A percentile compares a stretch with the other conserved stretches of the same genome.
Conservation (phyloP, 1,284 basidiomycete species). For the Ceratobasidium sp. region DNA sequence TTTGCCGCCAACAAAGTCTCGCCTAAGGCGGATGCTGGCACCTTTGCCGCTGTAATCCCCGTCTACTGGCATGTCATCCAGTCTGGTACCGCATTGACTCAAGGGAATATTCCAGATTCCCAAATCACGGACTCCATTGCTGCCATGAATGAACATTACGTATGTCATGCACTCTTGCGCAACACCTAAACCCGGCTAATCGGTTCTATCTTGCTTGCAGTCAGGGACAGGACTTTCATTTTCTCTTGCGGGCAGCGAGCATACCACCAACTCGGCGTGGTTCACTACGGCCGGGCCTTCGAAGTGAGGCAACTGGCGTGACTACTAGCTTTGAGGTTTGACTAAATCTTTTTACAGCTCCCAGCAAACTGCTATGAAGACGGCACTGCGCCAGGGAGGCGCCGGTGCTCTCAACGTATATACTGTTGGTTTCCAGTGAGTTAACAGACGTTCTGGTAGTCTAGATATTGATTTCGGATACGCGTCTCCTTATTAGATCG, state of each 20-base stretch:
- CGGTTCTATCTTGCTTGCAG: neutral
- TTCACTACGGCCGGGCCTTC: slow-evolving; percentile 10
- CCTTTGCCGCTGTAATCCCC: slow-evolving; percentile 50
- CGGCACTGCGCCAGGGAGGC: slow-evolving; percentile 61
- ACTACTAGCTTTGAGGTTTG: neutral
- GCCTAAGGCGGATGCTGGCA: slow-evolving; percentile 11
- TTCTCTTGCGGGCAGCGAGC: slow-evolving; percentile 61
- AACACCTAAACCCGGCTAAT: neutral
- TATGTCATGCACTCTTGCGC: slow-evolving; percentile 19
- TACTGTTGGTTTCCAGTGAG: slow-evolving; percentile 48
- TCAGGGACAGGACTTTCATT: slow-evolving; percentile 61
- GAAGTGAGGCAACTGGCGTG: neutral
- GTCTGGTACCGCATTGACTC: slow-evolving; percentile 57
- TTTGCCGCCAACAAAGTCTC: slow-evolving; percentile 53
- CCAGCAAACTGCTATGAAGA: slow-evolving; percentile 67
- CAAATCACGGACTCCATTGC: slow-evolving; percentile 62
- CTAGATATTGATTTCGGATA: neutral
- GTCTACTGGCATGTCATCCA: slow-evolving; percentile 67
- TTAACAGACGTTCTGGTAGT: neutral
- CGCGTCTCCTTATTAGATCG: neutral
- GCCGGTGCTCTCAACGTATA: slow-evolving; percentile 66
- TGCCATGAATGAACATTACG: slow-evolving; percentile 66
- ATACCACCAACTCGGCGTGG: slow-evolving; percentile 60
- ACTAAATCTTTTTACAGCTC: slow-evolving; percentile 41
- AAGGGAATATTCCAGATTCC: slow-evolving; percentile 64